Conservation (phyloP, 2,329 filamentous ascomycete species). For the Aureobasidium sp. region DNA sequence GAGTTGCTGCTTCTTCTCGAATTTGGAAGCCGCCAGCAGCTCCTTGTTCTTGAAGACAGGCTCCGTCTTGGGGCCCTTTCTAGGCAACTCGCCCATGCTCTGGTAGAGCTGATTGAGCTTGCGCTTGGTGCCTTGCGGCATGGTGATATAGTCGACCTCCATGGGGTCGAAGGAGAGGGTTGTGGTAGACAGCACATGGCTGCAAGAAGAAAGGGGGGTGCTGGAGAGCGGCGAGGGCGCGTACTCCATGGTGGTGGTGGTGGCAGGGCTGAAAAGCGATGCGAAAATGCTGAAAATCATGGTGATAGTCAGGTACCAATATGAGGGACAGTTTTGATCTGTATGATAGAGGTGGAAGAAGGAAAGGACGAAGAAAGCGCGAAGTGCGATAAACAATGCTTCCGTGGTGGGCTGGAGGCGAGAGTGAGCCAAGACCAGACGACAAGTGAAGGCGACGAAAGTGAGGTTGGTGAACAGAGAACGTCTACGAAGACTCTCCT, state of each 20-base stretch:
- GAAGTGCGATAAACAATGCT: neutral
- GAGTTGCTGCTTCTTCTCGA: neutral
- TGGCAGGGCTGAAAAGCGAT: neutral
- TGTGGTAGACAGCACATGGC: neutral
- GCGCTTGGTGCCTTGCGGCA: neutral
- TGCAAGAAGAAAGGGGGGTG: neutral
- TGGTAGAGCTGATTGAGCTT: neutral
- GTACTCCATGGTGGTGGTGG: neutral
- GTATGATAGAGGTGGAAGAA: neutral
- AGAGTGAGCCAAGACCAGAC: neutral
- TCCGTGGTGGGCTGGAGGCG: neutral
- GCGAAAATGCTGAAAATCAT: neutral
- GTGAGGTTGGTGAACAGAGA: neutral
- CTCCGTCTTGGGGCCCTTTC: neutral
- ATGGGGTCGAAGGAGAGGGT: neutral
- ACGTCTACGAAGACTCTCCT: neutral
- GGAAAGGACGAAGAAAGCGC: neutral
- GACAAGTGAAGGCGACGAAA: neutral
- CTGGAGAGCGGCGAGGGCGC: neutral
- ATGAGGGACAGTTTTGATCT: neutral
- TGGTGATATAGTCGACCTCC: neutral
- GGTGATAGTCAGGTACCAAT: neutral
- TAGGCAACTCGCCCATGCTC: neutral
- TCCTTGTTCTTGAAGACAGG: neutral
- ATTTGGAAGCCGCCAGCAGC: neutral